Evolutionary conservation across 352 stramenopile genomes (phyloP), one percentile per base, ranked within the genome.

Genomic region (Phytophthora vignae): DNA sequence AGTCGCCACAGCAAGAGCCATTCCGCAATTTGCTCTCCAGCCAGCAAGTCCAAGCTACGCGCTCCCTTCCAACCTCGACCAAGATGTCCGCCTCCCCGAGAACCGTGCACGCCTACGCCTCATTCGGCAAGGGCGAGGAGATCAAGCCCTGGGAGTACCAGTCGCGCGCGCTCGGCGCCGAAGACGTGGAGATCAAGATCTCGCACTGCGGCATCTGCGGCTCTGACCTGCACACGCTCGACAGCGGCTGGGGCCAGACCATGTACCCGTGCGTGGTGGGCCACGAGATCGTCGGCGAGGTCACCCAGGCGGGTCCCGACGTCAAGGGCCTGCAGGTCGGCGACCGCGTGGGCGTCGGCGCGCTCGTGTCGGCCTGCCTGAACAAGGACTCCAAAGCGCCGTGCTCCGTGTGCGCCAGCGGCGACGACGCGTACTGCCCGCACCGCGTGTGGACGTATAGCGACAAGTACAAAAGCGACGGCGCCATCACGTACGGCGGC

Each of bases 371-470:
- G 1, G 25, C 25, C 31, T 12, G 31, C 31, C 31, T 36, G 6
- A 36, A 3, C 31, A 36, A 86, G 44, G 73, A 94, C 73, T 67
- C 64, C 4, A 90, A 78, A 38, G 50, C 29, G 4, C 63, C 64
- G 3, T 97, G 91, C 76, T 76, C 81, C 0, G 52, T 78, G 17
- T 97, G 91, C 66, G 56, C 79, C 27, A 53, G 48, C 33, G 83
- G 83, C n/a, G 31, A 79, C 19, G 87, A 97, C 65, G 60, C 89
- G n/a, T 83, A 86, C 67, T 97, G 91, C 64, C 65, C 42, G 7
- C 71, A 71, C 50, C 58, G 40, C n/a, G 71, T 87, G 2, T 62
- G 49, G 27, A 94, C 84, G 8, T 93, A 95, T 72, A 82, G 80
- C 69, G 44, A 49, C 66, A 74, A 64, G 60, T 82, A 78, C 49